Conservation (phyloP, 2,329 filamentous ascomycete species). For the Phaeomoniella chlamydospora region DNA sequence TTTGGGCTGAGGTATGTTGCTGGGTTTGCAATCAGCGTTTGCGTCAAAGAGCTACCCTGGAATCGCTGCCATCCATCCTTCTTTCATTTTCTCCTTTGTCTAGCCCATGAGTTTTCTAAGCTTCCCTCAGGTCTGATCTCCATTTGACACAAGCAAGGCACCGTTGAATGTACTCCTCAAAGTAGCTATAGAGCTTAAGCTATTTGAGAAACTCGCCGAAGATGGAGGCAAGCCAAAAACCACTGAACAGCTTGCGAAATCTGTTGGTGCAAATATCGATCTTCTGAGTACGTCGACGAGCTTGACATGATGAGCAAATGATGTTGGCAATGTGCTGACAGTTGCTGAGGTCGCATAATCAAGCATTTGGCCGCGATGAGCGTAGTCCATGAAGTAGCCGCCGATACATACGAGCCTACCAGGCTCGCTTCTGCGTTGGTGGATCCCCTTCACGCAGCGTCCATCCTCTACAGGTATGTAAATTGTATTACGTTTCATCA, state of each 20-base stretch:
- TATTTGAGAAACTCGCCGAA: background rate
- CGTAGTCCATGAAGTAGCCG: constrained; percentile 1
- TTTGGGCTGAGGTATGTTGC: constrained; percentile 1
- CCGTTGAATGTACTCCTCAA: background rate
- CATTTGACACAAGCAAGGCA: too few species aligned
- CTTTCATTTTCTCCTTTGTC: too few species aligned
- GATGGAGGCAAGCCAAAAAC: constrained; percentile 1
- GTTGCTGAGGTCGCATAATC: background rate
- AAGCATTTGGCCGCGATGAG: constrained; percentile 2
- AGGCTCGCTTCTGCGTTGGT: background rate
- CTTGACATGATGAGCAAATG: background rate
- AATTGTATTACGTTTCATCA: background rate
- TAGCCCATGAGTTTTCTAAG: too few species aligned
- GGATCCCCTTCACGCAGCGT: background rate
- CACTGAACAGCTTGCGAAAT: background rate
- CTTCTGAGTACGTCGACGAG: background rate
- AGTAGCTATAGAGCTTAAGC: background rate
- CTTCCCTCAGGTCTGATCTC: too few species aligned
- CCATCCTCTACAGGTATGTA: background rate
- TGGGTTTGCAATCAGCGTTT: background rate
- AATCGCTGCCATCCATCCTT: too few species aligned
- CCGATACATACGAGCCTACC: background rate
- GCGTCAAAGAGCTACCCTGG: too few species aligned
- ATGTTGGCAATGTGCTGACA: background rate
- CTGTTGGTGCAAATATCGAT: background rate